These are phyloP conservation scores for Alternaria rosae DNA, from an alignment of 2,329 filamentous ascomycete genomes.

Conservation along the genomic window DNA sequence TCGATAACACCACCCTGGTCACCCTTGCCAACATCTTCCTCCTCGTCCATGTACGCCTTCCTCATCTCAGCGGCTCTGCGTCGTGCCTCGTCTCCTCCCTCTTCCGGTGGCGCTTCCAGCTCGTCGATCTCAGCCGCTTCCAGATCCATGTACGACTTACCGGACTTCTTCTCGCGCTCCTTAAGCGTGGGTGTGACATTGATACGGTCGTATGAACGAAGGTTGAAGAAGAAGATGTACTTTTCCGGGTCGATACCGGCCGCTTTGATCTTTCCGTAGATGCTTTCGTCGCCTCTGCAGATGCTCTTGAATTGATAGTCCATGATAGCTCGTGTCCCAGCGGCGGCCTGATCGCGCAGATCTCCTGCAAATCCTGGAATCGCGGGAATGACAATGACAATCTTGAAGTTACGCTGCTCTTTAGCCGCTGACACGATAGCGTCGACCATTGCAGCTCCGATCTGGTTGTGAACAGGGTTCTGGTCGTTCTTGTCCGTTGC, in stretches of 20 bases:
- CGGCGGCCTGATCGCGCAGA: slow-evolving; percentile 80
- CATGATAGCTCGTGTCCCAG: slow-evolving; percentile 90
- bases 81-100: slow-evolving; percentile 48
- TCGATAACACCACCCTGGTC: slow-evolving; percentile 55
- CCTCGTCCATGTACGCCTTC: slow-evolving; percentile 54
- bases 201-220: slow-evolving; percentile 90
- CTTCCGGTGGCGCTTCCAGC: slow-evolving; percentile 67
- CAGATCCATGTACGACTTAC: slow-evolving; percentile 83
- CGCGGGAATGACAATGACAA: slow-evolving; percentile 89
- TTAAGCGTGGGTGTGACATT: slow-evolving; percentile 79
- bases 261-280: slow-evolving; percentile 77
- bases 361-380: slow-evolving; percentile 96
- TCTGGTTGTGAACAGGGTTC: slow-evolving; percentile 82
- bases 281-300: slow-evolving; percentile 87
- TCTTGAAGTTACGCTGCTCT: slow-evolving; percentile 84
- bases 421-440: slow-evolving; percentile 82
- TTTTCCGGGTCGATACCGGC: slow-evolving; percentile 78
- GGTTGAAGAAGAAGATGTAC: slow-evolving; percentile 92
- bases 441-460: slow-evolving; percentile 89
- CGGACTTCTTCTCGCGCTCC: slow-evolving; percentile 80
- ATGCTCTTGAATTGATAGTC: slow-evolving; percentile 99
- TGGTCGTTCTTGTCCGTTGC: slow-evolving; percentile 85
- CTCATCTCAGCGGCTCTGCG: slow-evolving; percentile 57
- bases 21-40: slow-evolving; percentile 51
- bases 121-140: slow-evolving; percentile 89